A percentile compares a stretch with the other conserved stretches of the same genome.
These are phyloP conservation scores for Crotalaria pallida DNA, from an alignment of 306 rosid genomes.

Conservation along the genomic window DNA sequence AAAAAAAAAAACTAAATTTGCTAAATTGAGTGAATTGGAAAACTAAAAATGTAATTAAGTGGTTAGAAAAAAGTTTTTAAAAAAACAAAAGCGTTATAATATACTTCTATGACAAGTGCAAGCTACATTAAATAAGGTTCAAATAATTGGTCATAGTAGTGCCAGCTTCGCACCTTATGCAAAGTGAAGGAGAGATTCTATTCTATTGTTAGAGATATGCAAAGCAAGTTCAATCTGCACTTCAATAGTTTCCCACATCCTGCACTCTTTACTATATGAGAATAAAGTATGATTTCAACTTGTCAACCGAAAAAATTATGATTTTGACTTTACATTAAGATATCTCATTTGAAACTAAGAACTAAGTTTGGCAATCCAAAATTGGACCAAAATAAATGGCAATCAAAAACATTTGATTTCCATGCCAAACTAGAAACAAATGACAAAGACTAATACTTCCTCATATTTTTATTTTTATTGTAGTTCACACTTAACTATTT, in stretches of 20 bases:
- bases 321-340: slow-evolving; percentile 9
- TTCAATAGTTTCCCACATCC: neutral
- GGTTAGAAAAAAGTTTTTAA: slow-evolving; percentile 11
- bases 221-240: slow-evolving; percentile 12
- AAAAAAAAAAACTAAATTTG: too few species aligned
- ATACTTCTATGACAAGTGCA: slow-evolving; percentile 21
- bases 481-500: too few species aligned
- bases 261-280: neutral
- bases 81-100: neutral
- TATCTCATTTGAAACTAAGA: slow-evolving; percentile 1
- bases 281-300: neutral
- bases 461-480: too few species aligned
- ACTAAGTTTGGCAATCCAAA: neutral
- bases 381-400: too few species aligned
- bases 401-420: neutral
- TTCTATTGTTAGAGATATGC: slow-evolving; percentile 13
- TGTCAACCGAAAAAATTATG: neutral
- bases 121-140: slow-evolving; percentile 20
- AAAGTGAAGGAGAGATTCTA: slow-evolving; percentile 28
- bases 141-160: slow-evolving; percentile 23
- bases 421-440: neutral
- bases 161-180: slow-evolving; percentile 41
- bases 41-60: neutral
- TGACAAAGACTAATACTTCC: neutral
- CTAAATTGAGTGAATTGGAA: too few species aligned